Percentiles rank a stretch among this genome's conserved stretches.
Conservation (phyloP, 345 rosid species). For the Orychophragmus violaceus region DNA sequence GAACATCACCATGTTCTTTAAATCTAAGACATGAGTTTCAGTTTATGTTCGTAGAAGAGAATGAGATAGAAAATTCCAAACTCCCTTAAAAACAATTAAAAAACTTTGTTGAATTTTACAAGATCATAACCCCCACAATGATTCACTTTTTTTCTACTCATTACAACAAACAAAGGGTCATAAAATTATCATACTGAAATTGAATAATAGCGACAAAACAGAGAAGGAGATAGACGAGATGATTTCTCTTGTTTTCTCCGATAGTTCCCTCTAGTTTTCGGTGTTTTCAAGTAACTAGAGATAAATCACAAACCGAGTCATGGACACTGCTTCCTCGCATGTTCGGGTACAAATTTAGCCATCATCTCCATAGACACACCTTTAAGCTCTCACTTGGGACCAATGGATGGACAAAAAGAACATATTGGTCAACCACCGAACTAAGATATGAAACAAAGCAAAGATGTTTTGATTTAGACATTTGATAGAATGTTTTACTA, state of each 20-base stretch:
- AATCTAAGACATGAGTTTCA: too few species aligned
- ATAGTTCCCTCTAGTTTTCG: slow-evolving; percentile 13
- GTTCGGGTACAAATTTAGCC: slow-evolving; percentile 38
- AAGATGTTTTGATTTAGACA: neutral
- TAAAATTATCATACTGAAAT: neutral
- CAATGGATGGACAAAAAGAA: slow-evolving; percentile 40
- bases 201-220: neutral
- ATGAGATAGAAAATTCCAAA: slow-evolving; percentile 13
- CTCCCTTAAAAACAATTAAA: neutral
- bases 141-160: too few species aligned
- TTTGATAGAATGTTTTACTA: slow-evolving; percentile 11
- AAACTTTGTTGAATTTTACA: slow-evolving; percentile 14
- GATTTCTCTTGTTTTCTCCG: slow-evolving; percentile 7
- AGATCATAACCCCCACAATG: too few species aligned
- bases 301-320: slow-evolving; percentile 33
- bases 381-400: slow-evolving; percentile 91
- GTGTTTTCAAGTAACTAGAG: slow-evolving; percentile 7
- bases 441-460: neutral
- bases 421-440: slow-evolving; percentile 4
- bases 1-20: too few species aligned
- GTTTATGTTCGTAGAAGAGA: too few species aligned
- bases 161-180: too few species aligned
- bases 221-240: neutral
- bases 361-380: slow-evolving; percentile 39
- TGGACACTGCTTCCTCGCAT: slow-evolving; percentile 40